Base-by-base conservation (phyloP, 2,329 filamentous ascomycete species). In the Fusarium sp. region DNA sequence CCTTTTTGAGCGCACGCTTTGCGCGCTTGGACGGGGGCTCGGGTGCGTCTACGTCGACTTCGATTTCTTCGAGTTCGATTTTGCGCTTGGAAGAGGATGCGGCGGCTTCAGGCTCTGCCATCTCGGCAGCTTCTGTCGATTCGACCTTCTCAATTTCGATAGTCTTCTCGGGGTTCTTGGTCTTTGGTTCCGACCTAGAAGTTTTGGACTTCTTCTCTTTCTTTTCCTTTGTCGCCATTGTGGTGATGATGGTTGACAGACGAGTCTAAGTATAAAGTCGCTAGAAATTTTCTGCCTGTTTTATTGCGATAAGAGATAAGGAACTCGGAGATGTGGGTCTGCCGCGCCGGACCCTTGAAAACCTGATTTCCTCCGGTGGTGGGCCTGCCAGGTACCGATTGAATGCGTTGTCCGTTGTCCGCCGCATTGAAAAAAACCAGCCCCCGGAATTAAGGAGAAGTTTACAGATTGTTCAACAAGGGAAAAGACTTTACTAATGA, bases 11-110 rank as follows among this genome's bases (percentile, higher is more conserved):
- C 70, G 92, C 92, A 80, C 96, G 94, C 76, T 95, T 90, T 70
- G 94, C 95, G 81, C 96, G 97, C 83, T 98, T 99, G 38, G 96
- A 98, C 2, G 94, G 94, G 25, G 96, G 96, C 80, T 98, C 95
- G 32, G 96, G 96, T n/a, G 93, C 91, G 73, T 86, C 88, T 71
- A 99, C 85, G 81, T 99, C 94, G 80, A 99, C 95, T 82, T 97
- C 94, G 79, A 99, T 92, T 78, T 95, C 93, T 53, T 91, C 88
- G 61, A 88, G 82, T 61, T 86, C 83, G 56, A 90, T 85, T 83
- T 96, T 96, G 82, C 93, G 92, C 85, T 97, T 92, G 64, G 74
- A 61, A 7, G 80, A 79, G 30, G 69, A 49, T 7, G 52, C 52
- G n/a, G 59, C 57, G 33, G 67, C 68, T 28, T 76, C 67, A 43